Percentiles rank a stretch among this genome's conserved stretches.
These are phyloP conservation scores for Pontederia crassipes DNA, from an alignment of 176 grass and related monocot species.

Conservation along the genomic window DNA sequence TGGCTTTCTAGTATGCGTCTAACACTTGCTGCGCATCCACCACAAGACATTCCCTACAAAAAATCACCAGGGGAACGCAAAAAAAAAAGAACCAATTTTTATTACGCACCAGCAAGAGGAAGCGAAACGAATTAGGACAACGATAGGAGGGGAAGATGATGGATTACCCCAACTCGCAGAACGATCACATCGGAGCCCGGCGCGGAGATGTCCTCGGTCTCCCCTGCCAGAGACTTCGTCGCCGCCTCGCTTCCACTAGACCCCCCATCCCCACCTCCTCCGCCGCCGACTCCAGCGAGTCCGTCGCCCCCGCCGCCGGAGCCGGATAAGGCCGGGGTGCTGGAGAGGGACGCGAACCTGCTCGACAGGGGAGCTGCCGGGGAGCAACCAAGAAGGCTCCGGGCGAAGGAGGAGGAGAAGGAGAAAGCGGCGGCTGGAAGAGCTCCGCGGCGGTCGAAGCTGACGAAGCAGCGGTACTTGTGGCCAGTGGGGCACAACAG, in stretches of 20 bases:
- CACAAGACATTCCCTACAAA: constrained; percentile 73
- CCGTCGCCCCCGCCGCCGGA: constrained; percentile 22
- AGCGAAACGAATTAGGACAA: background rate
- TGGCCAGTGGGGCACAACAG: background rate
- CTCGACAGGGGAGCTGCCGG: background rate
- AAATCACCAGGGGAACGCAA: constrained; percentile 5
- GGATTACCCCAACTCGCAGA: constrained; percentile 59
- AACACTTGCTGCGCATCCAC: constrained; percentile 79
- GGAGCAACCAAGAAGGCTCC: background rate
- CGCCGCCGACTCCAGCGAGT: constrained; percentile 3
- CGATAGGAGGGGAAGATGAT: background rate
- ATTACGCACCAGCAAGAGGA: background rate
- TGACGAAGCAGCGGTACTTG: constrained; percentile 19
- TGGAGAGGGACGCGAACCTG: constrained; percentile 24
- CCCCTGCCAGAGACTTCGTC: background rate
- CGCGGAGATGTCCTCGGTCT: constrained; percentile 18
- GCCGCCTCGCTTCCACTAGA: constrained; percentile 14
- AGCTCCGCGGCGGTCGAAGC: background rate
- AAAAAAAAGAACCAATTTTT: constrained; percentile 7
- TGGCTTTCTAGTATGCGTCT: constrained; percentile 80
- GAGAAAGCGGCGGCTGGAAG: background rate
- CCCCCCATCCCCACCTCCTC: constrained; percentile 16
- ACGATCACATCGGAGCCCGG: constrained; percentile 40
- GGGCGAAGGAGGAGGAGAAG: background rate
- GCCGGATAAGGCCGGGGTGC: constrained; percentile 19